A percentile compares a stretch with the other conserved stretches of the same genome.
Conservation (phyloP, 371 early-diverging fungal genomes). For the Mortierella sp. region DNA sequence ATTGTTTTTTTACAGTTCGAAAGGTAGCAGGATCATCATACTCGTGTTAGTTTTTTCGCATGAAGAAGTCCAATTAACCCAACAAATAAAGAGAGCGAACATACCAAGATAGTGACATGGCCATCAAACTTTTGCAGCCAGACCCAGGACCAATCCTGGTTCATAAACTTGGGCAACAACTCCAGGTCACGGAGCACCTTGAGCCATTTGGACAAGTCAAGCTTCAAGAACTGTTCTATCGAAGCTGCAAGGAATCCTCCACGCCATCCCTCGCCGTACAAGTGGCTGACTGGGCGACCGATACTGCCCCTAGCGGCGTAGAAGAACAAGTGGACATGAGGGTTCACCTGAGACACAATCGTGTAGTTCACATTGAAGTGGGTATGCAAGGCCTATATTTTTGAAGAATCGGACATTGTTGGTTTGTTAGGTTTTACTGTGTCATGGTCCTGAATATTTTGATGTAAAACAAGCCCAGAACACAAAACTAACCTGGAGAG, state of each 20-base stretch:
- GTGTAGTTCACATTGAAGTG: constrained; percentile 91
- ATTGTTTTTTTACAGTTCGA: not conserved
- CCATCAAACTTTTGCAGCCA: constrained; percentile 94
- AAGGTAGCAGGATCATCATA: not conserved
- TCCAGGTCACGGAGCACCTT: constrained; percentile 83
- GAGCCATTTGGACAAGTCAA: constrained; percentile 92
- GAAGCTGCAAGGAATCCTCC: constrained; percentile 91
- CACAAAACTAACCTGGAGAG: constrained; percentile 59
- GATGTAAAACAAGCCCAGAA: no score
- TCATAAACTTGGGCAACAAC: constrained; percentile 79
- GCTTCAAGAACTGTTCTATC: constrained; percentile 83
- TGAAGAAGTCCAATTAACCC: not conserved
- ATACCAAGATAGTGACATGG: constrained; percentile 84
- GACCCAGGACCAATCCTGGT: constrained; percentile 85
- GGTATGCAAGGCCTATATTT: constrained; percentile 70
- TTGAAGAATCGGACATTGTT: not conserved
- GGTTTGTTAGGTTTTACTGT: not conserved
- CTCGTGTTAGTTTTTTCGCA: not conserved
- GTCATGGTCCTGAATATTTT: no score
- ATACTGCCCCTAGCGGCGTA: constrained; percentile 82
- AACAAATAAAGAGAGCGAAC: not conserved
- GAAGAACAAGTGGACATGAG: constrained; percentile 90
- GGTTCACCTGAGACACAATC: constrained; percentile 92
- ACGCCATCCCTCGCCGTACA: constrained; percentile 75
- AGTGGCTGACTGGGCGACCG: constrained; percentile 73